A percentile compares a stretch with the other conserved stretches of the same genome.
These are phyloP conservation scores for Exophiala oligosperma DNA, from an alignment of 2,329 filamentous ascomycete genomes.

Conservation along the genomic window DNA sequence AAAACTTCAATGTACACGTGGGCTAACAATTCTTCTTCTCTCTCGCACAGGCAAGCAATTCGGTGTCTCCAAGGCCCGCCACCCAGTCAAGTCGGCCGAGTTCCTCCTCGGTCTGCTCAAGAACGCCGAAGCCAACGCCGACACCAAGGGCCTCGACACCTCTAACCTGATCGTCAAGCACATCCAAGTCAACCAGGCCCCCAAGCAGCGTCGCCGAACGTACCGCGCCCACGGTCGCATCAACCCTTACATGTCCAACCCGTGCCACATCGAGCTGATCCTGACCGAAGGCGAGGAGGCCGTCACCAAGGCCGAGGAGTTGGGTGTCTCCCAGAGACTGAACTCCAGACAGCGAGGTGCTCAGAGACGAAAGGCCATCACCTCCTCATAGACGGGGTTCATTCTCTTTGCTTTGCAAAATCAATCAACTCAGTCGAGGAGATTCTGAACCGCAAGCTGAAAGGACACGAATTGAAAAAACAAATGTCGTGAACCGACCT, in stretches of 20 bases:
- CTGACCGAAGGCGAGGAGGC: constrained; percentile 96
- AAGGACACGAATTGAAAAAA: no score
- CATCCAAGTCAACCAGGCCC: constrained; percentile 99
- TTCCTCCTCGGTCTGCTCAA: constrained; percentile 96
- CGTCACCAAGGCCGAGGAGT: constrained; percentile 81
- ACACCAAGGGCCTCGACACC: constrained; percentile 96
- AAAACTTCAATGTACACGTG: not conserved
- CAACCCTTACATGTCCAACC: constrained; percentile 99
- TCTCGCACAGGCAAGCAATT: constrained; percentile 82
- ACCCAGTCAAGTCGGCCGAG: constrained; percentile 98
- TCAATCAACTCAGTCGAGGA: no score
- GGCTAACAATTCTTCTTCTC: constrained; percentile 16
- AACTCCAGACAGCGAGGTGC: constrained; percentile 88
- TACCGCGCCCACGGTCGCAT: constrained; percentile 99
- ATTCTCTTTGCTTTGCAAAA: not conserved
- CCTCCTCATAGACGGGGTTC: constrained; percentile 35
- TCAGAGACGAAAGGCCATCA: constrained; percentile 62
- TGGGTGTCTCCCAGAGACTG: constrained; percentile 67
- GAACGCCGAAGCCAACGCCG: constrained; percentile 96
- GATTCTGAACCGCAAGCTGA: no score
- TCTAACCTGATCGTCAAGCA: constrained; percentile 98
- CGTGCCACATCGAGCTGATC: constrained; percentile 99
- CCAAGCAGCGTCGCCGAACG: constrained; percentile 97
- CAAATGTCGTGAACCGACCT: no score
- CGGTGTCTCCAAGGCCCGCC: constrained; percentile 96